phyloP scores from a whole-genome alignment of 495 filamentous ascomycete species.

The Neurospora sp. region DNA sequence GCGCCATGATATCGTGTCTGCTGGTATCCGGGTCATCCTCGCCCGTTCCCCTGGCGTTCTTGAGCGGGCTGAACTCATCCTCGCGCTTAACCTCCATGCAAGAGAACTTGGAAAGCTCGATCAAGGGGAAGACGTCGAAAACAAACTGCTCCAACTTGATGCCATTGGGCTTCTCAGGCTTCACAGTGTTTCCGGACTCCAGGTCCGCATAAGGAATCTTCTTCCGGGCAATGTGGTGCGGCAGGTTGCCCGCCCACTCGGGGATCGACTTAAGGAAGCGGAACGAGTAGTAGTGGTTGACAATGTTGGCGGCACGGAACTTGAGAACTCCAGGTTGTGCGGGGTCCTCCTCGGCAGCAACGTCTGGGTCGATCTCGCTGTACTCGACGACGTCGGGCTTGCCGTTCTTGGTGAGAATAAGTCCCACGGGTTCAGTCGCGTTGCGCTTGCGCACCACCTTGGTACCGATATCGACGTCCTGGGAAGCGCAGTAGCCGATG shows the following conservation, averaged over 20 bases:
- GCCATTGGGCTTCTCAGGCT: slow-evolving; percentile 89
- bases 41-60: slow-evolving; percentile 85
- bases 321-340: slow-evolving; percentile 76
- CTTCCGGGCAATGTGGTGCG: slow-evolving; percentile 94
- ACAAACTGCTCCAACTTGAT: slow-evolving; percentile 99
- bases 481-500: slow-evolving; percentile 82
- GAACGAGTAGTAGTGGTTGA: slow-evolving; percentile 99
- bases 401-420: slow-evolving; percentile 91
- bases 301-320: slow-evolving; percentile 97
- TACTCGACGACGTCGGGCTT: slow-evolving; percentile 98
- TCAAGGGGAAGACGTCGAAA: slow-evolving; percentile 93
- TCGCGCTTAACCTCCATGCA: slow-evolving; percentile 92
- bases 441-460: slow-evolving; percentile 98
- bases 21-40: slow-evolving; percentile 94
- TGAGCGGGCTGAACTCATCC: slow-evolving; percentile 97
- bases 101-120: slow-evolving; percentile 80
- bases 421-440: slow-evolving; percentile 90
- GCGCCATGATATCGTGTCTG: slow-evolving; percentile 75
- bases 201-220: slow-evolving; percentile 87
- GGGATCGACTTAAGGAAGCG: slow-evolving; percentile 86
- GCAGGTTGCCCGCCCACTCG: slow-evolving; percentile 71
- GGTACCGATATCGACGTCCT: slow-evolving; percentile 90
- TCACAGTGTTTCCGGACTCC: slow-evolving; percentile 64
- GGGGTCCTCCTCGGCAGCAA: slow-evolving; percentile 79
- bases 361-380: slow-evolving; percentile 78